These are phyloP conservation scores for Schizochytrium sp. DNA, from an alignment of 108 stramenopile species.

Conservation along the genomic window DNA sequence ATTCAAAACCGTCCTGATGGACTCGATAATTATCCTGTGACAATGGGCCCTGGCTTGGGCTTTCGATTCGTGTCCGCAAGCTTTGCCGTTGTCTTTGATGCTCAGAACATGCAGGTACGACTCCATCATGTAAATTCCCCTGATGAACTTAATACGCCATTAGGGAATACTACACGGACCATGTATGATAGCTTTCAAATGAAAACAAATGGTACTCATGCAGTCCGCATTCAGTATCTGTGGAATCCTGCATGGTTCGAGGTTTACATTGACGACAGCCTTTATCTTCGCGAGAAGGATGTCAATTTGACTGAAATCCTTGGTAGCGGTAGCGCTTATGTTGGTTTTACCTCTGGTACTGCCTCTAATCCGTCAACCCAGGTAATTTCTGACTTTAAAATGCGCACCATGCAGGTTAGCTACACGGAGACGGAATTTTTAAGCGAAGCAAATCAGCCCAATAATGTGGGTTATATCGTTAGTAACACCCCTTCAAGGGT, in stretches of 20 bases:
- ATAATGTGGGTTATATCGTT: neutral
- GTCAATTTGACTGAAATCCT: neutral
- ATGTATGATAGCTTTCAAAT: neutral
- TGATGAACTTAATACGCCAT: neutral
- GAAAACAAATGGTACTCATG: slow-evolving; percentile 1
- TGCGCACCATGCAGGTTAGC: slow-evolving; percentile 1
- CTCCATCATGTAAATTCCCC: neutral
- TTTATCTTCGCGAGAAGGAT: slow-evolving; percentile 12
- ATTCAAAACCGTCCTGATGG: neutral
- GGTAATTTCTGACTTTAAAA: neutral
- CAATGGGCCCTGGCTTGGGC: neutral
- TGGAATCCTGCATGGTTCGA: slow-evolving; percentile 40
- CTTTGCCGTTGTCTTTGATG: slow-evolving; percentile 1
- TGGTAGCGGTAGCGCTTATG: slow-evolving; percentile 46
- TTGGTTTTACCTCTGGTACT: slow-evolving; percentile 44
- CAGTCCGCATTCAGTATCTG: slow-evolving; percentile 57
- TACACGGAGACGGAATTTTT: neutral
- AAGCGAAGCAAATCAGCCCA: neutral
- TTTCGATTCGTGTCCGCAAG: slow-evolving; percentile 4
- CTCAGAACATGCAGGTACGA: neutral
- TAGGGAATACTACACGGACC: neutral
- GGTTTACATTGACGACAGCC: slow-evolving; percentile 14
- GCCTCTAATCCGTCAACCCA: neutral
- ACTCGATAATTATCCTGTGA: slow-evolving; percentile 8
- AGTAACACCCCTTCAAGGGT: neutral